Evolutionary conservation across 176 grass and related monocot species (phyloP).

Genomic region (Saccharum officinarum): DNA sequence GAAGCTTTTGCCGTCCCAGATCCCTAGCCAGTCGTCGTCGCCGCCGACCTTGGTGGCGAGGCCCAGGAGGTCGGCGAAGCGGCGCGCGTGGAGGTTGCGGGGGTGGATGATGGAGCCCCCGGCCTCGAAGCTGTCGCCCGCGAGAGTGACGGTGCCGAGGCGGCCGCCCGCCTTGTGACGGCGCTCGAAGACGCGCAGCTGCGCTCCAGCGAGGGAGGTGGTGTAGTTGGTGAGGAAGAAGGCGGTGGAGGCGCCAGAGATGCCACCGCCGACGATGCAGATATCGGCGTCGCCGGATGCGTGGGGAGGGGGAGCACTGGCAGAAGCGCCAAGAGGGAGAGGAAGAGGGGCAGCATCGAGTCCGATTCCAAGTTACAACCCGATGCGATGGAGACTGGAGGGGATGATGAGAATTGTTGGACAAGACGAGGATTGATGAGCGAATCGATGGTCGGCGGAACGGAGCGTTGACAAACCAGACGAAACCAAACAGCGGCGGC

Average conservation of each 20-base stretch:
- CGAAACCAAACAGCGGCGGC: too few relatives aligned
- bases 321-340: neutral
- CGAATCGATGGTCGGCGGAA: too few relatives aligned
- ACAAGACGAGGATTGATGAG: neutral
- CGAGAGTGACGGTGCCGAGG: constrained; percentile 54
- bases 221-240: constrained; percentile 83
- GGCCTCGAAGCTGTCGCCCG: constrained; percentile 73
- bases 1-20: constrained; percentile 75
- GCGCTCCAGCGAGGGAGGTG: constrained; percentile 8
- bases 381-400: neutral
- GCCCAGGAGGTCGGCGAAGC: constrained; percentile 61
- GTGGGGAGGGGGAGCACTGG: neutral
- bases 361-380: neutral
- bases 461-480: too few relatives aligned
- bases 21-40: constrained; percentile 66
- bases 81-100: constrained; percentile 62
- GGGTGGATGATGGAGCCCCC: constrained; percentile 80
- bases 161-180: constrained; percentile 59
- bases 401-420: neutral
- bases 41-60: constrained; percentile 24
- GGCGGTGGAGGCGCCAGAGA: constrained; percentile 73
- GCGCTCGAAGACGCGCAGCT: constrained; percentile 75
- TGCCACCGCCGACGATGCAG: constrained; percentile 81
- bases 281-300: constrained; percentile 35
- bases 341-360: neutral